These are phyloP conservation scores for Sphaerosporella brunnea DNA, from an alignment of 495 filamentous ascomycete species.

Conservation along the genomic window DNA sequence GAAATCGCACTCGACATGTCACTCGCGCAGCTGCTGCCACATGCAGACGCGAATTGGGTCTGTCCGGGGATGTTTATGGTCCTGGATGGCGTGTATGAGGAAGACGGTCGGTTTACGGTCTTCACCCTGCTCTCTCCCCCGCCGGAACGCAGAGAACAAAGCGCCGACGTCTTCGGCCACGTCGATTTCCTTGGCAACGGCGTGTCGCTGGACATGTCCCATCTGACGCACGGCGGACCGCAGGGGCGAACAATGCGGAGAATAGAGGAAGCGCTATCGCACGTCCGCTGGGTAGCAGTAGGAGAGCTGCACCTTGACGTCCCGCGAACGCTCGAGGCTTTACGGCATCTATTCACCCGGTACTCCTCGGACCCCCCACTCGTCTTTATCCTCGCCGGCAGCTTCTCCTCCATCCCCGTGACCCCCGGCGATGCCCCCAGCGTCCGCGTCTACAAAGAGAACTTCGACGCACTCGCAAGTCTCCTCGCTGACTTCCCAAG, in stretches of 20 bases:
- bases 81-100: slow-evolving; percentile 85
- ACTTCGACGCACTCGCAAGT: slow-evolving; percentile 70
- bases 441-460: slow-evolving; percentile 85
- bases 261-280: slow-evolving; percentile 34
- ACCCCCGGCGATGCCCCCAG: slow-evolving; percentile 52
- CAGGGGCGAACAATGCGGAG: slow-evolving; percentile 69
- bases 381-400: slow-evolving; percentile 63
- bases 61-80: slow-evolving; percentile 87
- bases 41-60: slow-evolving; percentile 68
- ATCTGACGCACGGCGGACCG: slow-evolving; percentile 50
- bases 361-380: slow-evolving; percentile 61
- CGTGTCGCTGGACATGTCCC: slow-evolving; percentile 18
- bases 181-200: slow-evolving; percentile 68
- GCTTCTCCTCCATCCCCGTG: slow-evolving; percentile 58
- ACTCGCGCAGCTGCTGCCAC: slow-evolving; percentile 62
- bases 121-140: slow-evolving; percentile 81
- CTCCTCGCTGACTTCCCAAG: slow-evolving; percentile 72
- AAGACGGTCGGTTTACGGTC: slow-evolving; percentile 76
- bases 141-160: slow-evolving; percentile 63
- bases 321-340: slow-evolving; percentile 53
- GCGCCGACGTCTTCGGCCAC: slow-evolving; percentile 83
- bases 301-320: slow-evolving; percentile 75
- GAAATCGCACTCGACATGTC: slow-evolving; percentile 69
- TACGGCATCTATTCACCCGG: slow-evolving; percentile 51
- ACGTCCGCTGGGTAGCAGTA: slow-evolving; percentile 48